phyloP scores from a whole-genome alignment of 805 yeast genomes.

The Candida vaughaniae region DNA sequence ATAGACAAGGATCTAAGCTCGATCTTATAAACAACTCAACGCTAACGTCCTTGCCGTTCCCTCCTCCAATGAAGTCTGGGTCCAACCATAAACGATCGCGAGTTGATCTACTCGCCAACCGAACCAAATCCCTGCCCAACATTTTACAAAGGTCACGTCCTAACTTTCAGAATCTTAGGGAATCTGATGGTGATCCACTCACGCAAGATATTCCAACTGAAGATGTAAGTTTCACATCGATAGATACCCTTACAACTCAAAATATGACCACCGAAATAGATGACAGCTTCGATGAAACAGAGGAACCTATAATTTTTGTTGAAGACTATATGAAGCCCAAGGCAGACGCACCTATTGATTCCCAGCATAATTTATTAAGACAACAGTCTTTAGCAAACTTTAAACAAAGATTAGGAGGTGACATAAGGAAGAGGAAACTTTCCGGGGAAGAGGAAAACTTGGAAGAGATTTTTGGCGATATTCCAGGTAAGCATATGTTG shows the following conservation, averaged over 20 bases:
- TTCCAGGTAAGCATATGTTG: conserved; percentile 38
- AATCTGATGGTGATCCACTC: not conserved
- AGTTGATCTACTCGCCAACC: not conserved
- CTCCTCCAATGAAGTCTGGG: conserved; percentile 38
- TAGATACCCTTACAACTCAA: conserved; percentile 13
- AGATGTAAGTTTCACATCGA: conserved; percentile 14
- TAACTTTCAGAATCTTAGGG: too few species aligned
- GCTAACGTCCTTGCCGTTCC: conserved; percentile 51
- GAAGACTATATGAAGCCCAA: conserved; percentile 53
- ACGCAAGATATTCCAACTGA: conserved; percentile 4
- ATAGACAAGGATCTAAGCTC: conserved; percentile 40
- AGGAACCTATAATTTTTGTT: conserved; percentile 47
- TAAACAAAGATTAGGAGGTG: conserved; percentile 20
- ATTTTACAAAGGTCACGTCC: conserved; percentile 1
- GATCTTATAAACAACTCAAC: conserved; percentile 49
- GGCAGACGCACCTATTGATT: not conserved
- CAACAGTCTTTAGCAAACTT: conserved; percentile 39
- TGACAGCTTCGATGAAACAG: conserved; percentile 19
- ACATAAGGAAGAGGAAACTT: conserved; percentile 9
- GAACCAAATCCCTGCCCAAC: conserved; percentile 5
- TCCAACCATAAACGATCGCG: conserved; percentile 13
- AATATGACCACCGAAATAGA: conserved; percentile 16
- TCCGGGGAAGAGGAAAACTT: conserved; percentile 21
- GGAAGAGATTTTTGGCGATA: conserved; percentile 37
- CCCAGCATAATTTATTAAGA: conserved; percentile 19